Conservation (phyloP, 2,329 filamentous ascomycete species). For the Dothideomycetes sp. region DNA sequence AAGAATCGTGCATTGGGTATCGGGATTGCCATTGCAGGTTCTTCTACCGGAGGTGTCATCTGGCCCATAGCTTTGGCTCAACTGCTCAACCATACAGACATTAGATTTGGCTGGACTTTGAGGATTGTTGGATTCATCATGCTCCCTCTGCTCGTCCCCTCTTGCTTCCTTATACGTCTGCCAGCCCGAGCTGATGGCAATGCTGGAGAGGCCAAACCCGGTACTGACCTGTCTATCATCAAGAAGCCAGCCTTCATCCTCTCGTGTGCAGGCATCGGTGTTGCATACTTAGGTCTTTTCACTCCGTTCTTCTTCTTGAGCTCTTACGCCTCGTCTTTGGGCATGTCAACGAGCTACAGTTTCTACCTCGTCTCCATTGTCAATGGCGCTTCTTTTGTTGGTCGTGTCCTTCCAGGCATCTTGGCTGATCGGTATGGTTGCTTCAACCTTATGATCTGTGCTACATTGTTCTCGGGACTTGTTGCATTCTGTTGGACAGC, state of each 20-base stretch:
- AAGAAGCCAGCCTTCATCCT: slow-evolving; percentile 20
- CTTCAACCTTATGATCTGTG: slow-evolving; percentile 33
- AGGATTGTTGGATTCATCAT: slow-evolving; percentile 45
- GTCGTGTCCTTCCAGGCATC: slow-evolving; percentile 44
- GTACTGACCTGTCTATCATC: slow-evolving; percentile 17
- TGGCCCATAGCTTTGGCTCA: slow-evolving; percentile 41
- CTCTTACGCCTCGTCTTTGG: slow-evolving; percentile 26
- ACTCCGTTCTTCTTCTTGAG: slow-evolving; percentile 33
- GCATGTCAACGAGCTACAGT: slow-evolving; percentile 37
- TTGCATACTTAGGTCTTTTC: slow-evolving; percentile 24
- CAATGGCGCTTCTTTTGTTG: slow-evolving; percentile 50
- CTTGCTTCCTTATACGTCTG: slow-evolving; percentile 15
- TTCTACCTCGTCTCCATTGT: slow-evolving; percentile 58
- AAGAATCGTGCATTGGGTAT: slow-evolving; percentile 39
- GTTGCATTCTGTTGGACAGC: slow-evolving; percentile 28
- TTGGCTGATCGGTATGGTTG: slow-evolving; percentile 32
- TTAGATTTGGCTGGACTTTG: slow-evolving; percentile 48
- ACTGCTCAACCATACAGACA: slow-evolving; percentile 36
- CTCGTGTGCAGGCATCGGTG: slow-evolving; percentile 18
- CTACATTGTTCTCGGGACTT: slow-evolving; percentile 28
- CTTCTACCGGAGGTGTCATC: slow-evolving; percentile 43
- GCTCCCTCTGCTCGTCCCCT: slow-evolving; percentile 33
- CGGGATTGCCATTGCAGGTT: slow-evolving; percentile 39
- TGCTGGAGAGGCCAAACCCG: slow-evolving; percentile 11
- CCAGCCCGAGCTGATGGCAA: not conserved